phyloP scores from a whole-genome alignment of 2,329 filamentous ascomycete genomes.

The Aspergillus ustus region DNA sequence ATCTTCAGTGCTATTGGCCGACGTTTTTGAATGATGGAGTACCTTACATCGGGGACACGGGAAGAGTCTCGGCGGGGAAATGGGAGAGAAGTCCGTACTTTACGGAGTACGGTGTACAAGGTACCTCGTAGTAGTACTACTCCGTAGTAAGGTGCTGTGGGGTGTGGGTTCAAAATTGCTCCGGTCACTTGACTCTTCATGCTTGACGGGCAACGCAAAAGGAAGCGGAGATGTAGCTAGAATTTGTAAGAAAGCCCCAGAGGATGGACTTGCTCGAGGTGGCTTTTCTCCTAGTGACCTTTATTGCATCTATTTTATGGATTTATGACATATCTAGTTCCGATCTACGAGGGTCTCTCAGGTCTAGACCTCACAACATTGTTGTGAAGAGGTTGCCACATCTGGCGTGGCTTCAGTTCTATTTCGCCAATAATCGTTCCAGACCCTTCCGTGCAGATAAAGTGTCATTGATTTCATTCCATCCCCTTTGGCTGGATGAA shows the following conservation, averaged over 20 bases:
- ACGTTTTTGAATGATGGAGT: neutral
- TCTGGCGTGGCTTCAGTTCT: neutral
- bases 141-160: no score
- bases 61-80: neutral
- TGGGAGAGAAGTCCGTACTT: conserved; percentile 4
- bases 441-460: neutral
- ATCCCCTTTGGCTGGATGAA: neutral
- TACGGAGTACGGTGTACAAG: neutral
- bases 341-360: neutral
- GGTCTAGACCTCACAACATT: neutral
- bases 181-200: neutral
- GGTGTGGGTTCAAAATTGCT: neutral
- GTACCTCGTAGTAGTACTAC: neutral
- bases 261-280: neutral
- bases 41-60: conserved; percentile 8
- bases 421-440: neutral
- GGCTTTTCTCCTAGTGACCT: neutral
- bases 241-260: neutral
- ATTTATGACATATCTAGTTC: neutral
- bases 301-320: neutral
- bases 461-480: neutral
- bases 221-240: neutral
- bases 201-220: neutral
- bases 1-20: neutral
- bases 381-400: neutral